Percentiles rank a stretch among this genome's conserved stretches.
phyloP scores from a whole-genome alignment of 257 asterid genomes.

The Solanum medicagineum region DNA sequence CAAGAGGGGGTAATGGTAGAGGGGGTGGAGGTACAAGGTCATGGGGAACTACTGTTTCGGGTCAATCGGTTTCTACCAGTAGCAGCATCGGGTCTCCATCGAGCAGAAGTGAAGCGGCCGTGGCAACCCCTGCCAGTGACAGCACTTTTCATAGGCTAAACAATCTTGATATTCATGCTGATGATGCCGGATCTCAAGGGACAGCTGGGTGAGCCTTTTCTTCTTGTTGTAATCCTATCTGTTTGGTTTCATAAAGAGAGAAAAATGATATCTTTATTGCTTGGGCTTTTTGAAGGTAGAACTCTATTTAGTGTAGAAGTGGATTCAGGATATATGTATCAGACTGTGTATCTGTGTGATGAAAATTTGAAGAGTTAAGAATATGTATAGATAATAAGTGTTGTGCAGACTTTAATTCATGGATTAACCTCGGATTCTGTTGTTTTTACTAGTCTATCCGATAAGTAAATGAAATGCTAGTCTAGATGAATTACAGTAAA shows the following conservation, averaged over 20 bases:
- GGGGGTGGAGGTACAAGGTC: constrained; percentile 65
- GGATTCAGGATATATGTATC: not conserved
- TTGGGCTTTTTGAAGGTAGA: not conserved
- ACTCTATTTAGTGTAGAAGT: not conserved
- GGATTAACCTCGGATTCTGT: not conserved
- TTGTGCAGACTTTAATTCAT: not conserved
- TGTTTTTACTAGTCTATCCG: not conserved
- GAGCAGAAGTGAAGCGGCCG: constrained; percentile 79
- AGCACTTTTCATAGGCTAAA: constrained; percentile 47
- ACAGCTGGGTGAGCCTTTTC: constrained; percentile 56
- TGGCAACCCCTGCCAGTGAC: constrained; percentile 58
- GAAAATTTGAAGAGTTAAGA: not conserved
- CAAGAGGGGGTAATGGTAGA: constrained; percentile 27
- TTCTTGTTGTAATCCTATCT: not conserved
- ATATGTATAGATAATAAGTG: not conserved
- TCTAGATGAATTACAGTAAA: not conserved
- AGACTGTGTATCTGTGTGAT: not conserved
- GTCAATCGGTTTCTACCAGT: constrained; percentile 91
- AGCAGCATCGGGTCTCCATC: constrained; percentile 94
- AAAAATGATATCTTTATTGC: not conserved
- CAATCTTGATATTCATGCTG: constrained; percentile 74
- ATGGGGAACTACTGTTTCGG: constrained; percentile 80
- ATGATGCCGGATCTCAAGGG: constrained; percentile 86
- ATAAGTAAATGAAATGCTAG: not conserved
- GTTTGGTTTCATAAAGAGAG: not conserved